A percentile compares a stretch with the other conserved stretches of the same genome.
Evolutionary conservation across 2,329 filamentous ascomycete species (phyloP).

Genomic region (Xylaria sp.): DNA sequence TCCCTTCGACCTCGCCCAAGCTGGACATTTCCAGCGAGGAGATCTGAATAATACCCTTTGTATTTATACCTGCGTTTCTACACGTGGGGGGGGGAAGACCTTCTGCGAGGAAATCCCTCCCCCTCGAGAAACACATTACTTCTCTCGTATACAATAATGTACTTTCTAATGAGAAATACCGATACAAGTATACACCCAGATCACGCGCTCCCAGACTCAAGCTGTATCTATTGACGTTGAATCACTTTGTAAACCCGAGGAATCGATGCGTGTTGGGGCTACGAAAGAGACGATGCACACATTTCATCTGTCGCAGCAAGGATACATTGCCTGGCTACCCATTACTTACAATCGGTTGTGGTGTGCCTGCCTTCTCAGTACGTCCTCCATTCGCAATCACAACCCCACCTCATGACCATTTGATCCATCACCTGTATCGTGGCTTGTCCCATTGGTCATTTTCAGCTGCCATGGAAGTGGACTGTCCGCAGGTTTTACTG

Average conservation of each 20-base stretch:
- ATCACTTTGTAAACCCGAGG: too few relatives aligned
- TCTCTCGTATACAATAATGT: too few relatives aligned
- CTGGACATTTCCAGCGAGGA: neutral
- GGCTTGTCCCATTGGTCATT: constrained; percentile 7
- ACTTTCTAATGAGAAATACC: too few relatives aligned
- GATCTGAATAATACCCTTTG: neutral
- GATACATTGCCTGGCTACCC: neutral
- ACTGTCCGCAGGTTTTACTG: constrained; percentile 44
- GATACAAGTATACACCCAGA: too few relatives aligned
- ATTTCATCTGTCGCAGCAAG: neutral
- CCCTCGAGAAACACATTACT: neutral
- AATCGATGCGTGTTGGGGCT: too few relatives aligned
- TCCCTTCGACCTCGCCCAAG: neutral
- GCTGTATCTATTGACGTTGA: too few relatives aligned
- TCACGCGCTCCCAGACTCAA: too few relatives aligned
- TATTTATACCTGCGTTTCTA: neutral
- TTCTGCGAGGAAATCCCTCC: neutral
- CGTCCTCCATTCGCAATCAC: neutral
- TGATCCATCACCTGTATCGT: constrained; percentile 7
- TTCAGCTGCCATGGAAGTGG: constrained; percentile 48
- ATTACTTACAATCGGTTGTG: neutral
- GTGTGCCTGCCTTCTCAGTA: neutral
- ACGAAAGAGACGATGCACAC: neutral
- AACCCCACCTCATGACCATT: constrained; percentile 23
- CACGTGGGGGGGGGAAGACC: neutral